phyloP scores from a whole-genome alignment of 2,329 filamentous ascomycete genomes.

The Harringtonia aguacate region DNA sequence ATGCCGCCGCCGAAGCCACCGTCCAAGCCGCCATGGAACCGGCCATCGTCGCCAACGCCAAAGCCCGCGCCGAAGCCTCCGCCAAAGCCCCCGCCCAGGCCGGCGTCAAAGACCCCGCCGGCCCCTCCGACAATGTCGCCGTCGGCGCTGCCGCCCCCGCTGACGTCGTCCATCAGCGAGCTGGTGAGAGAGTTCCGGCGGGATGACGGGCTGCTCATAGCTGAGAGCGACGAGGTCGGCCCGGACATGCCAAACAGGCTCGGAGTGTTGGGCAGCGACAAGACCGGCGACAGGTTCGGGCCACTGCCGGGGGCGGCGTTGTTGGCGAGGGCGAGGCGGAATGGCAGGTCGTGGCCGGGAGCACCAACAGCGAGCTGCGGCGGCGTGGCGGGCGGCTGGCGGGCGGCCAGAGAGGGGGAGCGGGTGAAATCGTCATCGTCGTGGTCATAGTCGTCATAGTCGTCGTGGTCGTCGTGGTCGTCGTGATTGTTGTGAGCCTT shows the following conservation, averaged over 20 bases:
- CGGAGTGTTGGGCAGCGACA: conserved; percentile 32
- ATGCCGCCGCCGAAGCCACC: background rate
- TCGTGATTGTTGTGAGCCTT: background rate
- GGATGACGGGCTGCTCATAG: conserved; percentile 38
- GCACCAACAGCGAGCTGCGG: too few relatives aligned
- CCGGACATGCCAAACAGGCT: conserved; percentile 29
- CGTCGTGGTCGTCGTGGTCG: background rate
- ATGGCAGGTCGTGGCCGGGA: background rate
- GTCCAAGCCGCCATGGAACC: background rate
- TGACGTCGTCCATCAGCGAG: conserved; percentile 31
- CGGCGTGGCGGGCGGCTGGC: background rate
- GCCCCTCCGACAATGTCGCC: conserved; percentile 42
- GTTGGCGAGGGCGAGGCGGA: background rate
- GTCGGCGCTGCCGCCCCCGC: conserved; percentile 18
- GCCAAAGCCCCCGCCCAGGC: background rate
- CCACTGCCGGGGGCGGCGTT: conserved; percentile 8
- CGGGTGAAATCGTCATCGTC: background rate
- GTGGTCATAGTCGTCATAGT: background rate
- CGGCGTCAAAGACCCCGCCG: conserved; percentile 15
- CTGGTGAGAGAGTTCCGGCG: conserved; percentile 36
- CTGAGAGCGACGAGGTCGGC: conserved; percentile 21
- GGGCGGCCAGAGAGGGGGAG: background rate
- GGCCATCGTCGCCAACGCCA: background rate
- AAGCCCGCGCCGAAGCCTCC: background rate
- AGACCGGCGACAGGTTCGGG: conserved; percentile 4